Evolutionary conservation across 2,329 filamentous ascomycete species (phyloP).

Genomic region (Penicillium psychrosexuale): DNA sequence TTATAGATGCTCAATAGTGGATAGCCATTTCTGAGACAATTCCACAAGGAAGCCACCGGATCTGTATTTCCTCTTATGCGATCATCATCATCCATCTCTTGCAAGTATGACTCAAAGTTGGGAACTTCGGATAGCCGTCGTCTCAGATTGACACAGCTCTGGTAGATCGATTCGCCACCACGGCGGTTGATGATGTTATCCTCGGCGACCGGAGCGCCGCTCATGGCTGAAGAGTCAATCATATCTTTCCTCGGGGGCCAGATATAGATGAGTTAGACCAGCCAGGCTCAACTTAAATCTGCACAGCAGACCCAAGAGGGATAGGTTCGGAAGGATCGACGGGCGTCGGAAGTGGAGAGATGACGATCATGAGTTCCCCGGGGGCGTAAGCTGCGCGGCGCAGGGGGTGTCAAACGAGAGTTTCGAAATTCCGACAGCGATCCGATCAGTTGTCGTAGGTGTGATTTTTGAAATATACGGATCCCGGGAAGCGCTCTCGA

Average conservation of each 20-base stretch:
- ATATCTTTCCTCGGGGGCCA: constrained; percentile 28
- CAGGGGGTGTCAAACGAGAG: neutral
- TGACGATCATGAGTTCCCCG: constrained; percentile 32
- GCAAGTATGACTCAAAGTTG: constrained; percentile 71
- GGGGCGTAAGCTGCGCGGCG: constrained; percentile 9
- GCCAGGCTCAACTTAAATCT: constrained; percentile 29
- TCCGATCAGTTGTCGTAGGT: neutral
- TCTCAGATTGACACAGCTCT: constrained; percentile 85
- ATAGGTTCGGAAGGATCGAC: constrained; percentile 20
- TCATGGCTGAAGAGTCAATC: constrained; percentile 35
- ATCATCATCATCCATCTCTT: constrained; percentile 68
- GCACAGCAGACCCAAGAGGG: constrained; percentile 31
- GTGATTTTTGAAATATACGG: neutral
- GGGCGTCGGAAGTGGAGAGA: constrained; percentile 25
- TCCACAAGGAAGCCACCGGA: constrained; percentile 89
- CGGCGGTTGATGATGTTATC: constrained; percentile 97
- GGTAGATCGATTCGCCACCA: constrained; percentile 92
- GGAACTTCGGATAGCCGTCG: constrained; percentile 79
- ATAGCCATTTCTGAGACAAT: constrained; percentile 75
- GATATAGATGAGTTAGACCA: constrained; percentile 20
- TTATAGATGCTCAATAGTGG: constrained; percentile 90
- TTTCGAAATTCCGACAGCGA: constrained; percentile 3
- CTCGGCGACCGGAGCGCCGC: constrained; percentile 58
- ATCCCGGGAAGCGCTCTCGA: neutral
- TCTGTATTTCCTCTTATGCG: constrained; percentile 62